Percentiles rank a stretch among this genome's conserved stretches.
Conservation (phyloP, 441 rosid species). For the Francoa sonchifolia region DNA sequence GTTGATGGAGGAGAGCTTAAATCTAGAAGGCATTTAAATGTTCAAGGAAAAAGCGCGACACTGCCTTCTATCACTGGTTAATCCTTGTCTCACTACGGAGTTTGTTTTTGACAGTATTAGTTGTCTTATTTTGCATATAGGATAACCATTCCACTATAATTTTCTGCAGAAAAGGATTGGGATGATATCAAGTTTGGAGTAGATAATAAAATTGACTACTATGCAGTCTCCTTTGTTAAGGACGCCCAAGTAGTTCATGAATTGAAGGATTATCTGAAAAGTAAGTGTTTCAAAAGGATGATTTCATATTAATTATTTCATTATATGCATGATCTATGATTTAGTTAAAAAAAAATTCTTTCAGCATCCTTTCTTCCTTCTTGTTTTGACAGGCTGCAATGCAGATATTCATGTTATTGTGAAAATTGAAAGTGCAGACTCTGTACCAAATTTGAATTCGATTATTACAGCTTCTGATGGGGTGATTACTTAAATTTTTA, state of each 20-base stretch:
- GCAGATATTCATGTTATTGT: conserved; percentile 92
- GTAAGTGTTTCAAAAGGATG: too few species aligned
- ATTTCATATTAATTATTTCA: too few species aligned
- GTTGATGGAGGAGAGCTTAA: conserved; percentile 99
- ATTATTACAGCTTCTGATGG: conserved; percentile 98
- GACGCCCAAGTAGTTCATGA: conserved; percentile 98
- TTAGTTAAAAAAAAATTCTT: not conserved
- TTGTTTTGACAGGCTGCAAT: conserved; percentile 45
- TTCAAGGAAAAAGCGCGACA: conserved; percentile 93
- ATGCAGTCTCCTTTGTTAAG: conserved; percentile 94
- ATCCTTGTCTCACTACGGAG: conserved; percentile 11
- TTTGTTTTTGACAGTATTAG: too few species aligned
- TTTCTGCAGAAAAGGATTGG: conserved; percentile 82
- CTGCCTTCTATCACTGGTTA: conserved; percentile 93
- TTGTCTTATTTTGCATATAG: conserved; percentile 4
- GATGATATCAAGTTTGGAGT: conserved; percentile 96
- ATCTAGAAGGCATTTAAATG: conserved; percentile 93
- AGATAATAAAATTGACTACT: conserved; percentile 83
- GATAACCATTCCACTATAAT: conserved; percentile 9
- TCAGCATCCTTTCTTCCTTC: conserved; percentile 10
- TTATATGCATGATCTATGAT: not conserved
- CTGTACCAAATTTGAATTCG: conserved; percentile 86
- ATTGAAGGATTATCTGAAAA: conserved; percentile 71
- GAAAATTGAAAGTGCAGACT: conserved; percentile 95
- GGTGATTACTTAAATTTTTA: conserved; percentile 35